Evolutionary conservation across 177 flowering plant genomes (phyloP).

Genomic region (Telopea speciosissima): DNA sequence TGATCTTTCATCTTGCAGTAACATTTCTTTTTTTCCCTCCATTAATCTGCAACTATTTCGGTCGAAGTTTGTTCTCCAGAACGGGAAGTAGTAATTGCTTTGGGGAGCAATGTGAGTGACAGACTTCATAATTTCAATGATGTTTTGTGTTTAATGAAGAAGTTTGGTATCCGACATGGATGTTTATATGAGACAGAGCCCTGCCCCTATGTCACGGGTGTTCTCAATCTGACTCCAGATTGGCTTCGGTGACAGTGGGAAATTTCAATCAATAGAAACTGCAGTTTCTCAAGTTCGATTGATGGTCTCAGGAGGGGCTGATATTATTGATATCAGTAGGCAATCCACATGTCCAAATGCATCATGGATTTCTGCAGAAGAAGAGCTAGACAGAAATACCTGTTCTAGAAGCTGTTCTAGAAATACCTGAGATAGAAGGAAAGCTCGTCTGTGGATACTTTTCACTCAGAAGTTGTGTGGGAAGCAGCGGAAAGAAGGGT

Average conservation of each 20-base stretch:
- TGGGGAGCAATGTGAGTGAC: slow-evolving; percentile 92
- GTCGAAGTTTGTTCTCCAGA: slow-evolving; percentile 56
- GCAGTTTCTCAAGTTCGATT: slow-evolving; percentile 65
- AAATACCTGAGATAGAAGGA: slow-evolving; percentile 69
- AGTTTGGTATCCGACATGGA: slow-evolving; percentile 60
- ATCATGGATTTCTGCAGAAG: slow-evolving; percentile 52
- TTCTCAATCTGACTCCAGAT: slow-evolving; percentile 90
- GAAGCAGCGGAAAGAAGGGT: slow-evolving; percentile 75
- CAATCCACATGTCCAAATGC: slow-evolving; percentile 92
- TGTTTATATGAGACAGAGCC: slow-evolving; percentile 92
- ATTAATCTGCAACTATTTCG: slow-evolving; percentile 26
- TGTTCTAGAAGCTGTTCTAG: slow-evolving; percentile 59
- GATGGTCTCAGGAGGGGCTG: slow-evolving; percentile 79
- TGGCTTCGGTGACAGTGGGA: slow-evolving; percentile 96
- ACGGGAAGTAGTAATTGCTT: slow-evolving; percentile 77
- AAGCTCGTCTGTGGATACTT: slow-evolving; percentile 88
- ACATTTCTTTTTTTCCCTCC: slow-evolving; percentile 24
- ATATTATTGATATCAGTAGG: slow-evolving; percentile 89
- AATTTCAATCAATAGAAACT: slow-evolving; percentile 49
- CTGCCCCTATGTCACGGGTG: slow-evolving; percentile 73
- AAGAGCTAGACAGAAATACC: slow-evolving; percentile 82
- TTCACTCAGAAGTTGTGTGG: slow-evolving; percentile 71
- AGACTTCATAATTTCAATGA: slow-evolving; percentile 64
- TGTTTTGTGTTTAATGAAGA: slow-evolving; percentile 63
- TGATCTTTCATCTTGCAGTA: slow-evolving; percentile 22